These are phyloP conservation scores for Phaffomyces opuntiae DNA, from an alignment of 805 yeast genomes.

Conservation along the genomic window DNA sequence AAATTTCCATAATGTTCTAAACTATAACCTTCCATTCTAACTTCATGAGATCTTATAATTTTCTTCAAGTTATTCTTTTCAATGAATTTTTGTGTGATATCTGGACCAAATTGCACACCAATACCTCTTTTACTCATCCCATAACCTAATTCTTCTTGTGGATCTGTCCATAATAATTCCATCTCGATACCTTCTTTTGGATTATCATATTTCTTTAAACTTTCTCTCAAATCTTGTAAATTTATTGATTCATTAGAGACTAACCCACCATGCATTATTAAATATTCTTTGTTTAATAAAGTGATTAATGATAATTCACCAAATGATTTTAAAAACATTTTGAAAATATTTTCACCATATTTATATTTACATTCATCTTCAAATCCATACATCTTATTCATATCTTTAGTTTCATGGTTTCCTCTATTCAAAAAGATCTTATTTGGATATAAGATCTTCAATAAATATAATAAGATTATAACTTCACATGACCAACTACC, in stretches of 20 bases:
- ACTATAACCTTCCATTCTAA: slow-evolving; percentile 85
- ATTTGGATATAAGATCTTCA: slow-evolving; percentile 71
- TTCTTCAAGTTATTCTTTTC: slow-evolving; percentile 64
- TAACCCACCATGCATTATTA: slow-evolving; percentile 94
- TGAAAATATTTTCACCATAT: slow-evolving; percentile 72
- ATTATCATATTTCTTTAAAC: slow-evolving; percentile 78
- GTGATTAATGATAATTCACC: slow-evolving; percentile 82
- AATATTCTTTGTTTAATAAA: slow-evolving; percentile 66
- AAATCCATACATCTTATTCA: slow-evolving; percentile 96
- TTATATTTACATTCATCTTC: slow-evolving; percentile 93
- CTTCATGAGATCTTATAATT: slow-evolving; percentile 91
- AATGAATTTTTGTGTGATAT: slow-evolving; percentile 77
- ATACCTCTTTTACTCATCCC: slow-evolving; percentile 90
- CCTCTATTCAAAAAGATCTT: slow-evolving; percentile 80
- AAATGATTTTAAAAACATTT: slow-evolving; percentile 80
- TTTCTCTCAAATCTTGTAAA: slow-evolving; percentile 63
- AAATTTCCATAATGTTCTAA: slow-evolving; percentile 80
- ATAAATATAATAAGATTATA: slow-evolving; percentile 68
- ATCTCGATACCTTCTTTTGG: slow-evolving; percentile 88
- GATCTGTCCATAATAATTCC: slow-evolving; percentile 98
- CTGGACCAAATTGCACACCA: slow-evolving; percentile 96
- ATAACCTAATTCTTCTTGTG: slow-evolving; percentile 72
- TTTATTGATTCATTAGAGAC: slow-evolving; percentile 71
- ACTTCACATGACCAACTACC: slow-evolving; percentile 99
- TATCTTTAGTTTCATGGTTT: slow-evolving; percentile 92